Evolutionary conservation across 306 rosid genomes (phyloP).

Genomic region (Comarum palustre): DNA sequence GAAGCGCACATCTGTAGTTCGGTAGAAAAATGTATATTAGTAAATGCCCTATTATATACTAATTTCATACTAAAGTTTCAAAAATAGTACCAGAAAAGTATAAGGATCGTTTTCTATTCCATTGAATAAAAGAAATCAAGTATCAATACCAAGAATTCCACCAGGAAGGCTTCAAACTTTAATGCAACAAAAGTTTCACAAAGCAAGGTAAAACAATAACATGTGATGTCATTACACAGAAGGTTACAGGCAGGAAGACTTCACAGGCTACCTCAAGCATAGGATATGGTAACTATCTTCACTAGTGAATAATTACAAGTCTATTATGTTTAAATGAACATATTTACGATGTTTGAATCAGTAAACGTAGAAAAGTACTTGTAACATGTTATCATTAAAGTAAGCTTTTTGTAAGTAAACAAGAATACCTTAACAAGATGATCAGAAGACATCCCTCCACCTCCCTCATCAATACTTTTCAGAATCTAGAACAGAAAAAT

Average conservation of each 20-base stretch:
- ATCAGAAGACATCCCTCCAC: constrained; percentile 48
- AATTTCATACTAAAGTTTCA: constrained; percentile 4
- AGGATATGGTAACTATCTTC: neutral
- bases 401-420: neutral
- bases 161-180: constrained; percentile 3
- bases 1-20: constrained; percentile 76
- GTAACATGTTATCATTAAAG: neutral
- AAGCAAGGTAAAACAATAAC: neutral
- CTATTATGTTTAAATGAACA: neutral
- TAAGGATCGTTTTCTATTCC: neutral
- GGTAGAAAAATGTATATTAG: constrained; percentile 17
- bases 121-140: neutral
- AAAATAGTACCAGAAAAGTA: constrained; percentile 11
- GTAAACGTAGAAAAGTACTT: neutral
- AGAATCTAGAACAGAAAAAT: constrained; percentile 46
- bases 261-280: constrained; percentile 3
- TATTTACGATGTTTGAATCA: constrained; percentile 3
- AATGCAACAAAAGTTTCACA: constrained; percentile 4
- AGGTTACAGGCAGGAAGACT: constrained; percentile 5
- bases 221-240: neutral
- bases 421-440: constrained; percentile 67
- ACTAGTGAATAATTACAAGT: neutral
- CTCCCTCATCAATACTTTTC: constrained; percentile 45
- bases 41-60: constrained; percentile 11
- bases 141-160: constrained; percentile 5